Evolutionary conservation across 495 filamentous ascomycete species (phyloP).

Genomic region (Penicillium verhagenii): DNA sequence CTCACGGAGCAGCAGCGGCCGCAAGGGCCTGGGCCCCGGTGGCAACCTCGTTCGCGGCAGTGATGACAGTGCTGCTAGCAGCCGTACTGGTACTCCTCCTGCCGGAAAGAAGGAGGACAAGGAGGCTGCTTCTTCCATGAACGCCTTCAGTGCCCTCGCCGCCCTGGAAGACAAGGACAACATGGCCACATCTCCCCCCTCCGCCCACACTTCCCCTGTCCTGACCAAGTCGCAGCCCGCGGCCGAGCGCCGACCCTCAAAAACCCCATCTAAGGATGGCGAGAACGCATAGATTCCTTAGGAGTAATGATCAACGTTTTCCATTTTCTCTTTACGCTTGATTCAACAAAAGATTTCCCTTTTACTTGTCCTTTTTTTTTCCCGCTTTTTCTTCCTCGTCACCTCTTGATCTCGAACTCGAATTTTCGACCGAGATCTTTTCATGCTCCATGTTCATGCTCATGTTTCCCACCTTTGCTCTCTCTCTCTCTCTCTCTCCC

Average conservation of each 20-base stretch:
- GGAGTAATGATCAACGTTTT: slow-evolving; percentile 49
- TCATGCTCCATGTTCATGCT: slow-evolving; percentile 6
- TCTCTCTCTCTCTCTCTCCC: too few relatives aligned
- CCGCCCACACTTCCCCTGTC: slow-evolving; percentile 56
- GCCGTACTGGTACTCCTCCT: slow-evolving; percentile 84
- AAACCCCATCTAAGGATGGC: slow-evolving; percentile 49
- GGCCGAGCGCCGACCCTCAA: slow-evolving; percentile 45
- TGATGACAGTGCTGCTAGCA: slow-evolving; percentile 80
- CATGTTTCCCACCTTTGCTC: slow-evolving; percentile 19
- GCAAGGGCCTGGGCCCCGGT: slow-evolving; percentile 69
- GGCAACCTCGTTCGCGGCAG: slow-evolving; percentile 65
- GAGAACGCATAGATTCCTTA: slow-evolving; percentile 46
- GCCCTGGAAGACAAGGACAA: slow-evolving; percentile 56
- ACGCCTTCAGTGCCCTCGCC: slow-evolving; percentile 53
- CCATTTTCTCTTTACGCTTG: slow-evolving; percentile 32
- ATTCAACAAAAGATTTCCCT: slow-evolving; percentile 37
- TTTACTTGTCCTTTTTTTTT: neutral
- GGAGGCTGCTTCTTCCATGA: slow-evolving; percentile 40
- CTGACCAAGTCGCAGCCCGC: slow-evolving; percentile 54
- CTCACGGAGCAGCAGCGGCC: slow-evolving; percentile 78
- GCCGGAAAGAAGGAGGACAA: slow-evolving; percentile 66
- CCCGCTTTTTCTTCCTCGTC: slow-evolving; percentile 14
- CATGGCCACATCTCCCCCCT: slow-evolving; percentile 58
- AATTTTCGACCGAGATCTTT: neutral
- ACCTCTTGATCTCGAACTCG: too few relatives aligned